A percentile compares a stretch with the other conserved stretches of the same genome.
Conservation (phyloP, 2,329 filamentous ascomycete genomes). For the Chaetomium sp. region DNA sequence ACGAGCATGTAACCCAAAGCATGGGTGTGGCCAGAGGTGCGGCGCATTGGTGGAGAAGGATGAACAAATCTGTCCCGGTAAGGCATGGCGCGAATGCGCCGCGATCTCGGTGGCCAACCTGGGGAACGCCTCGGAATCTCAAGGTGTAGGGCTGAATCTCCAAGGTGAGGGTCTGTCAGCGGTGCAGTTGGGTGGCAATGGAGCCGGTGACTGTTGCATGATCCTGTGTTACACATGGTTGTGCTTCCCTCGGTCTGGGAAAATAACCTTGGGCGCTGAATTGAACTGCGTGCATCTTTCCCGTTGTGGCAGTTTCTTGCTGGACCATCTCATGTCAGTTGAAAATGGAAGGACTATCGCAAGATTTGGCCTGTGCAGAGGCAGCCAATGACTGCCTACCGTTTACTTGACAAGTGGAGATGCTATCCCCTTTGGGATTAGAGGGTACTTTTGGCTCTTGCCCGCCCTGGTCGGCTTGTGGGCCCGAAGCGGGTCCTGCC, state of each 20-base stretch:
- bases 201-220: neutral
- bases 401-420: constrained; percentile 3
- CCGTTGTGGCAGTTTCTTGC: constrained; percentile 4
- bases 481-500: neutral
- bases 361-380: constrained; percentile 19
- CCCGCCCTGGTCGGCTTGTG: neutral
- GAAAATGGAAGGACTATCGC: constrained; percentile 25
- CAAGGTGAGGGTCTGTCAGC: constrained; percentile 3
- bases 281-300: neutral
- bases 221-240: neutral
- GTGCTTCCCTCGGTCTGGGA: neutral
- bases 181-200: neutral
- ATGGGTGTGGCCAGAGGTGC: constrained; percentile 14
- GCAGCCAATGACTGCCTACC: constrained; percentile 15
- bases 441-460: neutral
- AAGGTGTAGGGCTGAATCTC: constrained; percentile 22
- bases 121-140: constrained; percentile 5
- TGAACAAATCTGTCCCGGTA: constrained; percentile 4
- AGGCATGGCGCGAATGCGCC: constrained; percentile 9
- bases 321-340: constrained; percentile 3
- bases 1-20: constrained; percentile 22
- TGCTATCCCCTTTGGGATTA: neutral
- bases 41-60: constrained; percentile 21
- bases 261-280: neutral
- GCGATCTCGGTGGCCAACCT: constrained; percentile 20